phyloP scores from a whole-genome alignment of 2,329 filamentous ascomycete species.

The Aphanocladium album region DNA sequence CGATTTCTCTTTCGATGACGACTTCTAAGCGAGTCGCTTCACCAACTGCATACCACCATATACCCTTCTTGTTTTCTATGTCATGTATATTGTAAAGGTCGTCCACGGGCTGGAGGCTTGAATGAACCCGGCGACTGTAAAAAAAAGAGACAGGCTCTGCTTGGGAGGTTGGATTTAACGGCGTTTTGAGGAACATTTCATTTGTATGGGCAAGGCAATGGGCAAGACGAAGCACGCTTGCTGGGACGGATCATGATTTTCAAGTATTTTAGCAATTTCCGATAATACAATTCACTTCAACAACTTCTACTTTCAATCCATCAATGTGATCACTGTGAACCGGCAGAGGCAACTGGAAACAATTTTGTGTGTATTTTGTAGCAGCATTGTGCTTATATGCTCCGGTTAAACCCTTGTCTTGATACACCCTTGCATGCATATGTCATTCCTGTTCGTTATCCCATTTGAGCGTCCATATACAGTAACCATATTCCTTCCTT shows the following conservation, averaged over 20 bases:
- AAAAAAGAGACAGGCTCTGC: conserved; percentile 4
- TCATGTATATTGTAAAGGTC: conserved; percentile 12
- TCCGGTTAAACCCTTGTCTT: no score
- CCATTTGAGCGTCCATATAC: neutral
- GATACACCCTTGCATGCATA: no score
- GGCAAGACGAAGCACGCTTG: conserved; percentile 3
- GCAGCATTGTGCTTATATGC: no score
- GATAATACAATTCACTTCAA: conserved; percentile 5
- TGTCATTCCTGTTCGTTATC: no score
- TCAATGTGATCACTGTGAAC: no score
- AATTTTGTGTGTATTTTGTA: no score
- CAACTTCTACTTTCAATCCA: neutral
- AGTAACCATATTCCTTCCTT: neutral
- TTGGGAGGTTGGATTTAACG: conserved; percentile 6
- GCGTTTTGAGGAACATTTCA: conserved; percentile 9
- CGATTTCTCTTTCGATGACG: conserved; percentile 91
- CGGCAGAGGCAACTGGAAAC: no score
- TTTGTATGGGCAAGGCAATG: conserved; percentile 2
- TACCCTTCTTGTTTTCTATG: conserved; percentile 14
- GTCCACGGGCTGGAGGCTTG: conserved; percentile 12
- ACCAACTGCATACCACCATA: conserved; percentile 15
- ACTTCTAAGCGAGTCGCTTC: conserved; percentile 64
- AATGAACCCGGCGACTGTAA: conserved; percentile 5
- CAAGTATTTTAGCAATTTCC: conserved; percentile 16
- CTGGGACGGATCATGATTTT: conserved; percentile 12